Evolutionary conservation across 2,329 filamentous ascomycete genomes (phyloP).

Genomic region (Dryadomyces sulphureus): DNA sequence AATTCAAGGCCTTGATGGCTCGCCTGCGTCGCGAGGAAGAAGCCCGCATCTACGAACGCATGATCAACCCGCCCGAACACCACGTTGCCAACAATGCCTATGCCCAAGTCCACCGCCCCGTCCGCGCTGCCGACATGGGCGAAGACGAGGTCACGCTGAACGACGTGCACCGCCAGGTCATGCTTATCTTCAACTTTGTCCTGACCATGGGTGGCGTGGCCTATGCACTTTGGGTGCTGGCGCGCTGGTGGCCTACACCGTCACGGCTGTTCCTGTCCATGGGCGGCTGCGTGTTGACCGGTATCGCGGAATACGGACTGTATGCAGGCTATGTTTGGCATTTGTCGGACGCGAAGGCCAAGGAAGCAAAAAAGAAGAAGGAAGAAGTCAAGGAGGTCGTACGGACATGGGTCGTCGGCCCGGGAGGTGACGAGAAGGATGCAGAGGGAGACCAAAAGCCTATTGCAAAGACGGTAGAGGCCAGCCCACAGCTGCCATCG

Average conservation of each 20-base stretch:
- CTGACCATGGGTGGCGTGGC: constrained; percentile 72
- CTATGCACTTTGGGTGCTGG: constrained; percentile 63
- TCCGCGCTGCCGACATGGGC: constrained; percentile 27
- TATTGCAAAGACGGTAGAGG: neutral
- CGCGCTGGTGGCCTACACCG: constrained; percentile 61
- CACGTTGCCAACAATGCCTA: constrained; percentile 31
- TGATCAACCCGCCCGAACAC: constrained; percentile 48
- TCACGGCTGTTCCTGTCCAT: constrained; percentile 56
- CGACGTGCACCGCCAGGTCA: constrained; percentile 67
- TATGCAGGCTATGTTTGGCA: constrained; percentile 64
- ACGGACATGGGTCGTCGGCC: constrained; percentile 53
- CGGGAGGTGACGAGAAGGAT: constrained; percentile 5
- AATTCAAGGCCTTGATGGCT: constrained; percentile 81
- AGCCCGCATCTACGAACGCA: constrained; percentile 64
- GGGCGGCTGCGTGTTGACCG: constrained; percentile 54
- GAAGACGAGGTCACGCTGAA: constrained; percentile 54
- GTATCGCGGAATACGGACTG: constrained; percentile 61
- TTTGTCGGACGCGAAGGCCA: constrained; percentile 51
- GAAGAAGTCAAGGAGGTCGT: constrained; percentile 50
- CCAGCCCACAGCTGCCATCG: neutral
- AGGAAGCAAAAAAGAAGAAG: constrained; percentile 39
- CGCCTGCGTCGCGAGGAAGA: constrained; percentile 74
- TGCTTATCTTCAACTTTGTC: constrained; percentile 79
- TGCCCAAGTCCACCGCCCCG: constrained; percentile 36
- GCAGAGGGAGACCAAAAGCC: constrained; percentile 10